Evolutionary conservation across 2,329 filamentous ascomycete genomes (phyloP).

Genomic region (Penicillium sp.): DNA sequence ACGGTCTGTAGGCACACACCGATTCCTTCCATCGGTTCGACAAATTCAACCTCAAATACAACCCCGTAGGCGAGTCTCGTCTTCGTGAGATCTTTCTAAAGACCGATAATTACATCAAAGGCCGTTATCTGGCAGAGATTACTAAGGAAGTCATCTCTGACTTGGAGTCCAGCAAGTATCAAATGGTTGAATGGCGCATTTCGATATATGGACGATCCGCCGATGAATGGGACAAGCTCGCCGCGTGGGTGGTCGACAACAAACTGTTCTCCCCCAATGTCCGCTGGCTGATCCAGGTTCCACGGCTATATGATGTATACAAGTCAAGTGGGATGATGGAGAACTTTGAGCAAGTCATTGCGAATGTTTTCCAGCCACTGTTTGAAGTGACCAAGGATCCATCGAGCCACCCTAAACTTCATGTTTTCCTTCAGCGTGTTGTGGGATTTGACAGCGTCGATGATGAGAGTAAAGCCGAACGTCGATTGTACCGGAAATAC

Average conservation of each 20-base stretch:
- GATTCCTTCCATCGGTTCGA: constrained; percentile 99
- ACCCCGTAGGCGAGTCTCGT: constrained; percentile 92
- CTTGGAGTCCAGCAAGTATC: constrained; percentile 97
- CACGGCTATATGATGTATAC: constrained; percentile 93
- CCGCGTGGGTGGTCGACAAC: constrained; percentile 96
- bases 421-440: constrained; percentile 90
- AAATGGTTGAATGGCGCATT: constrained; percentile 99
- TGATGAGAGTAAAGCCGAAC: constrained; percentile 95
- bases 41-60: constrained; percentile 99
- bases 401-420: constrained; percentile 82
- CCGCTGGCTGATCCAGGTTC: constrained; percentile 94
- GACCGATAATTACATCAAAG: constrained; percentile 96
- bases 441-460: constrained; percentile 98
- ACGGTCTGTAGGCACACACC: constrained; percentile 70
- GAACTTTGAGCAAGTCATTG: constrained; percentile 85
- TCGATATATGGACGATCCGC: constrained; percentile 92
- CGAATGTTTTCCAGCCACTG: constrained; percentile 88
- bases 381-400: constrained; percentile 94
- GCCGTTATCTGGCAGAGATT: constrained; percentile 93
- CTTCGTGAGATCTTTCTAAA: constrained; percentile 98
- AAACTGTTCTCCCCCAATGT: constrained; percentile 98
- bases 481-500: constrained; percentile 92
- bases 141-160: constrained; percentile 97
- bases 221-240: constrained; percentile 96
- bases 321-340: constrained; percentile 85